phyloP scores from a whole-genome alignment of 805 yeast species.

The Ascoidea asiatica region DNA sequence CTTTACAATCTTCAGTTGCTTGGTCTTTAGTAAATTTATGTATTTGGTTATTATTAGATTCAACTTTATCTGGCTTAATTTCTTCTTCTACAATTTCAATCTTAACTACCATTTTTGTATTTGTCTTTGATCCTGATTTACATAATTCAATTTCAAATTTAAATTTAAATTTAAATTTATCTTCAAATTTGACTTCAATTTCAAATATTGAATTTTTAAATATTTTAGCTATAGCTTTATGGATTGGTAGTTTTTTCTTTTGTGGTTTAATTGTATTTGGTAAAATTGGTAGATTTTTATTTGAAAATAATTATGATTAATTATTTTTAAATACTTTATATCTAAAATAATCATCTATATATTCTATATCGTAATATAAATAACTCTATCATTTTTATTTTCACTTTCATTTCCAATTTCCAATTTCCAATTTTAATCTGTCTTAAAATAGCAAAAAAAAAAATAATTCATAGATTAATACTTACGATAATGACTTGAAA shows the following conservation, averaged over 20 bases:
- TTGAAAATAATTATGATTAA: too few relatives aligned
- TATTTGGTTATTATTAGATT: conserved; percentile 54
- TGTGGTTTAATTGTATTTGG: conserved; percentile 56
- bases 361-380: too few relatives aligned
- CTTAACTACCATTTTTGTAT: conserved; percentile 9
- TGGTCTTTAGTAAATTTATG: conserved; percentile 54
- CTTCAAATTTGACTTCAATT: too few relatives aligned
- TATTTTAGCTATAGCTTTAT: conserved; percentile 28
- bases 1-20: conserved; percentile 47
- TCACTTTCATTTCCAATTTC: too few relatives aligned
- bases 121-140: conserved; percentile 9
- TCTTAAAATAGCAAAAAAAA: too few relatives aligned
- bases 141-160: conserved; percentile 3
- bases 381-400: too few relatives aligned
- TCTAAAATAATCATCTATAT: too few relatives aligned
- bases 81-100: conserved; percentile 19
- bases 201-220: conserved; percentile 10
- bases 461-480: too few relatives aligned
- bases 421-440: too few relatives aligned
- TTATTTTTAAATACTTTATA: too few relatives aligned
- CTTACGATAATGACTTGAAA: too few relatives aligned
- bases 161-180: not conserved
- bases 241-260: conserved; percentile 53
- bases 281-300: conserved; percentile 48
- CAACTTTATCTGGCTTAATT: conserved; percentile 38